Base-by-base conservation (phyloP, 2,329 filamentous ascomycete species). In the Cylindrodendrum hubeiense region DNA sequence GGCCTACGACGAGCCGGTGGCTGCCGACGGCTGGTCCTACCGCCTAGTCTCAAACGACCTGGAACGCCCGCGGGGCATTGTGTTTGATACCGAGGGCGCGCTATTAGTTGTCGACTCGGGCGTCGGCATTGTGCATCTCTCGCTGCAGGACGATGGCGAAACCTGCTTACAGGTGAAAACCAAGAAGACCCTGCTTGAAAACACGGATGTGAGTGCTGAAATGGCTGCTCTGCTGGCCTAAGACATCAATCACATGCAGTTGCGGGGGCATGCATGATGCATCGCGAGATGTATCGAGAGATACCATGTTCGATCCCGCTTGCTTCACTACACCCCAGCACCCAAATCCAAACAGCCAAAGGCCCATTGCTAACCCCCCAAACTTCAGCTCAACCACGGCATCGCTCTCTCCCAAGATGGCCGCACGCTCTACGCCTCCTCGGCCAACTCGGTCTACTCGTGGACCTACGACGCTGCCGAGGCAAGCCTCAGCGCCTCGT, bases 381-480 rank as follows among this genome's bases (percentile, higher is more conserved):
- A 19, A 9, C 3, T 22, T 5, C 57, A 87, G 84, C 79, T 89
- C 19, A 88, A 86, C 70, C 87, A 90, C 68, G 86, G 86, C 41
- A 80, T 89, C 54, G 83, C 86, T 28, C 72, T 89, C 21, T 86
- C 85, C 0, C 74, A 77, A 4, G 84, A 89, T 74, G 84, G 85
- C 57, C 82, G 78, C 43, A 87, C 83, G 2, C 75, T 89, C 57
- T 89, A 87, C 71, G 86, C 85, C 17, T 93, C 91, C 0, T 86
- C 85, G 2, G 74, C 83, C 6, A 82, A 86, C 51, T 80, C 83
- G n/a, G 89, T 92, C 34, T 90, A 84, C 73, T 81, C 87, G 2
- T 94, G 90, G 88, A 75, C 82, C 28, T 94, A 94, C 75, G 84
- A 92, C 74, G 79, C 86, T n/a, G 74, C 77, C 3, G 78, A 82